Percentiles rank a stretch among this genome's conserved stretches.
Conservation (phyloP, 176 grass and related monocot genomes). For the Chrysopogon serrulatus region DNA sequence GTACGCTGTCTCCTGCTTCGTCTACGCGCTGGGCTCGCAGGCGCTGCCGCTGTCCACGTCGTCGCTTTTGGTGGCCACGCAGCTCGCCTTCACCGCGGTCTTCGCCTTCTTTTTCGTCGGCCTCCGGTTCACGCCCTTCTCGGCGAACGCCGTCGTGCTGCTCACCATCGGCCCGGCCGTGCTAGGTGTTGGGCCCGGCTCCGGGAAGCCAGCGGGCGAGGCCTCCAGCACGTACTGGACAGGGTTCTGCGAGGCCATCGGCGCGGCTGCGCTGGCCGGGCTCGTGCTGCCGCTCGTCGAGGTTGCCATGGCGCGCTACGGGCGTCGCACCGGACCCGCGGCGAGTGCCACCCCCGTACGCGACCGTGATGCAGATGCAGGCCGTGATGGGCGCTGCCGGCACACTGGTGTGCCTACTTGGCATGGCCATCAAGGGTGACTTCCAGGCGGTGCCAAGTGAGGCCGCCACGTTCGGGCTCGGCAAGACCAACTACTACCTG, state of each 20-base stretch:
- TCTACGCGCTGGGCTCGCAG: slow-evolving; percentile 49
- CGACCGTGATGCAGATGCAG: slow-evolving; percentile 68
- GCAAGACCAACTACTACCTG: slow-evolving; percentile 60
- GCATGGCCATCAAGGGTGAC: slow-evolving; percentile 61
- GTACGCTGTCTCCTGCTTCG: slow-evolving; percentile 48
- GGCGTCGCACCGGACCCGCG: neutral
- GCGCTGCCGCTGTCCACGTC: slow-evolving; percentile 74
- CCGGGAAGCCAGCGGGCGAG: slow-evolving; percentile 44
- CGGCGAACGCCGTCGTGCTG: slow-evolving; percentile 63
- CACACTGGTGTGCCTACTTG: slow-evolving; percentile 56
- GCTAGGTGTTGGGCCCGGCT: slow-evolving; percentile 35
- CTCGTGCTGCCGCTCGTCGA: slow-evolving; percentile 64
- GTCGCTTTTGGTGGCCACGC: slow-evolving; percentile 62
- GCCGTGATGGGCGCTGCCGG: slow-evolving; percentile 56
- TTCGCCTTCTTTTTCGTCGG: slow-evolving; percentile 66
- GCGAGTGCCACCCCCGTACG: slow-evolving; percentile 32
- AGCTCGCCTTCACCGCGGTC: slow-evolving; percentile 75
- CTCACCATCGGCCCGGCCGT: slow-evolving; percentile 64
- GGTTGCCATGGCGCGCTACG: slow-evolving; percentile 41
- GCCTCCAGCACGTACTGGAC: slow-evolving; percentile 37
- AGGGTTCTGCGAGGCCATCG: slow-evolving; percentile 59
- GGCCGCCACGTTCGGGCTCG: slow-evolving; percentile 56
- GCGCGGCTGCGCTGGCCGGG: slow-evolving; percentile 47
- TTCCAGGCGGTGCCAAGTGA: slow-evolving; percentile 51
- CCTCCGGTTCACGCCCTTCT: slow-evolving; percentile 65